These are phyloP conservation scores for Backusella australiensis DNA, from an alignment of 192 early-diverging fungal species.

Conservation along the genomic window DNA sequence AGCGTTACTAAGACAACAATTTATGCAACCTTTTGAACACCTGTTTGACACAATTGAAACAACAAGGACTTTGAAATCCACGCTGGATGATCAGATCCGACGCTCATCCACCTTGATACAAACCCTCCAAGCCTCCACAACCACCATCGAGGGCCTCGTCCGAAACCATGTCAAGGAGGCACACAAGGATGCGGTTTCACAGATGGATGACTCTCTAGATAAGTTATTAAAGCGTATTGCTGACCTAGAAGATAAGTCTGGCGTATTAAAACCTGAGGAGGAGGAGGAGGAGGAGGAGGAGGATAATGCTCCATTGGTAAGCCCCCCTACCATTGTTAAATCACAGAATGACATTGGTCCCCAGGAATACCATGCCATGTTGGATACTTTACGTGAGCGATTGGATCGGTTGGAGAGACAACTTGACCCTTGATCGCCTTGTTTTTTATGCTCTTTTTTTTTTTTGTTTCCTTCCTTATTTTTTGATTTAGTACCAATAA, in stretches of 20 bases:
- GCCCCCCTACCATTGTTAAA: slow-evolving; percentile 29
- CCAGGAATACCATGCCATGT: slow-evolving; percentile 25
- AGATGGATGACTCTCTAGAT: slow-evolving; percentile 46
- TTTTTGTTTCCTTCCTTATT: background rate
- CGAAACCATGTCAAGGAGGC: slow-evolving; percentile 70
- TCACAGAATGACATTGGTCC: slow-evolving; percentile 34
- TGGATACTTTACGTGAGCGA: slow-evolving; percentile 24
- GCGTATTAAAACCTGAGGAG: background rate
- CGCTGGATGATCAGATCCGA: slow-evolving; percentile 76
- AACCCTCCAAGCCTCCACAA: slow-evolving; percentile 64
- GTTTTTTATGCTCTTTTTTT: background rate
- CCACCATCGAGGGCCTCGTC: slow-evolving; percentile 77
- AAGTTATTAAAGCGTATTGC: slow-evolving; percentile 16
- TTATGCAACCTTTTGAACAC: slow-evolving; percentile 52
- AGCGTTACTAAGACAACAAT: slow-evolving; percentile 44
- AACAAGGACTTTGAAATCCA: slow-evolving; percentile 54
- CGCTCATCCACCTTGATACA: slow-evolving; percentile 67
- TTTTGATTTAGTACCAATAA: background rate
- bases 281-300: background rate
- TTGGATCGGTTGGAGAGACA: slow-evolving; percentile 29
- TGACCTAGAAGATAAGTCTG: slow-evolving; percentile 1
- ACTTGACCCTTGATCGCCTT: slow-evolving; percentile 11
- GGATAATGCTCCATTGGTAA: background rate
- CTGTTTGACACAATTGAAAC: slow-evolving; percentile 59
- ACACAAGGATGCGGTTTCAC: slow-evolving; percentile 55